Conservation (phyloP, 257 asterid species). For the Salvia miltiorrhiza region DNA sequence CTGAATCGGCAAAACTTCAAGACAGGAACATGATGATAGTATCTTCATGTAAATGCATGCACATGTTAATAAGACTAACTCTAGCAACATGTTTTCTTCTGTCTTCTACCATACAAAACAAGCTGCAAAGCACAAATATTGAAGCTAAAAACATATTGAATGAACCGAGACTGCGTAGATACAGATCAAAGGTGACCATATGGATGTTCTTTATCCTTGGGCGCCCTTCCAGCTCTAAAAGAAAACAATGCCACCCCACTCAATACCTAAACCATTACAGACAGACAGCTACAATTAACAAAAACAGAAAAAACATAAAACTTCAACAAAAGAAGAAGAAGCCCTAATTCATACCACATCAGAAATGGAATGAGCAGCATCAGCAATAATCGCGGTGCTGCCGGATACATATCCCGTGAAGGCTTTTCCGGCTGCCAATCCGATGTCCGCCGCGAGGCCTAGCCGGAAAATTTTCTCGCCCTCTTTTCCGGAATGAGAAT, state of each 20-base stretch:
- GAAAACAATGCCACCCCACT: constrained; percentile 94
- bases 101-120: neutral
- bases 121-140: neutral
- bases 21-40: neutral
- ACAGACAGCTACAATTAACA: neutral
- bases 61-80: neutral
- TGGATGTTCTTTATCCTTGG: constrained; percentile 99
- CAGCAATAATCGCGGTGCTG: constrained; percentile 95
- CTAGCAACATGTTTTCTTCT: neutral
- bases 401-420: constrained; percentile 84
- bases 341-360: constrained; percentile 67
- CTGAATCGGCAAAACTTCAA: neutral
- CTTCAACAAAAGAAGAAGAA: neutral
- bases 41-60: neutral
- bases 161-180: constrained; percentile 53
- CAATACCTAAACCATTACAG: constrained; percentile 58
- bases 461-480: constrained; percentile 88
- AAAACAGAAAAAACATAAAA: neutral
- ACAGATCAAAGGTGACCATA: constrained; percentile 94
- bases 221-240: constrained; percentile 79
- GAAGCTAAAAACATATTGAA: constrained; percentile 28
- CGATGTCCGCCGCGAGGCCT: constrained; percentile 86
- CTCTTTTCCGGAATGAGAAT: constrained; percentile 49
- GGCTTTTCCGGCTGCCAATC: constrained; percentile 84
- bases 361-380: constrained; percentile 92